These are phyloP conservation scores for Pisolithus marmoratus DNA, from an alignment of 768 basidiomycete species.

Conservation along the genomic window DNA sequence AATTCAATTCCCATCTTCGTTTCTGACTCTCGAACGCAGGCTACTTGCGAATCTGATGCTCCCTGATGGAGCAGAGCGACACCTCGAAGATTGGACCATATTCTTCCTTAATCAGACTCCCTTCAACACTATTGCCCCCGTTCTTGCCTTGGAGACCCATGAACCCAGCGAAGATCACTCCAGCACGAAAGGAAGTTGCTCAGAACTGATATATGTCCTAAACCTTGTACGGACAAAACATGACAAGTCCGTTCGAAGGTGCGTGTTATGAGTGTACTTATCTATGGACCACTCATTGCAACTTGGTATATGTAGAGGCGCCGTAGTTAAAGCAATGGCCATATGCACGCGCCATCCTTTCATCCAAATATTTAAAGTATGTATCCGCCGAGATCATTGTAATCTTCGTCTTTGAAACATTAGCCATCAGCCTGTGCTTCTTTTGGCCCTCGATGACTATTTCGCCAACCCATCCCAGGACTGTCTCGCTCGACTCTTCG, in stretches of 20 bases:
- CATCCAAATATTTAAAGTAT: conserved; percentile 92
- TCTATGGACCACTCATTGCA: neutral
- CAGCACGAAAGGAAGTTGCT: conserved; percentile 20
- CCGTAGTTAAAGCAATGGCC: conserved; percentile 90
- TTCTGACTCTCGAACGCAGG: conserved; percentile 35
- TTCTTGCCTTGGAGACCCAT: conserved; percentile 64
- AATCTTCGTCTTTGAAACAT: conserved; percentile 3
- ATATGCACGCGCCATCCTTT: conserved; percentile 91
- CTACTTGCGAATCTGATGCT: conserved; percentile 96
- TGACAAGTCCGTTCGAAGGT: conserved; percentile 79
- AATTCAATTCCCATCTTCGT: neutral
- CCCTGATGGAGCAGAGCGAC: conserved; percentile 94
- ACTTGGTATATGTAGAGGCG: conserved; percentile 53
- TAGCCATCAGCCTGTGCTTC: conserved; percentile 70
- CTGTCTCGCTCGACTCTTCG: conserved; percentile 84
- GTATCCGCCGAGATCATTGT: conserved; percentile 7
- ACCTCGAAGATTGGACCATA: conserved; percentile 95
- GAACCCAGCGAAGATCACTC: conserved; percentile 26
- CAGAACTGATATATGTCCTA: conserved; percentile 76
- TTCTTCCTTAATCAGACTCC: conserved; percentile 96
- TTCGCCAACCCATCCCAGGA: conserved; percentile 85
- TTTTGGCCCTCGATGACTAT: conserved; percentile 95
- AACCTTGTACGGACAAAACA: conserved; percentile 90
- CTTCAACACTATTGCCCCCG: conserved; percentile 80
- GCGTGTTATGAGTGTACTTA: conserved; percentile 16